Evolutionary conservation across 2,329 filamentous ascomycete species (phyloP), one percentile per base, ranked within the genome.

Genomic region (Hypoxylon sp.): DNA sequence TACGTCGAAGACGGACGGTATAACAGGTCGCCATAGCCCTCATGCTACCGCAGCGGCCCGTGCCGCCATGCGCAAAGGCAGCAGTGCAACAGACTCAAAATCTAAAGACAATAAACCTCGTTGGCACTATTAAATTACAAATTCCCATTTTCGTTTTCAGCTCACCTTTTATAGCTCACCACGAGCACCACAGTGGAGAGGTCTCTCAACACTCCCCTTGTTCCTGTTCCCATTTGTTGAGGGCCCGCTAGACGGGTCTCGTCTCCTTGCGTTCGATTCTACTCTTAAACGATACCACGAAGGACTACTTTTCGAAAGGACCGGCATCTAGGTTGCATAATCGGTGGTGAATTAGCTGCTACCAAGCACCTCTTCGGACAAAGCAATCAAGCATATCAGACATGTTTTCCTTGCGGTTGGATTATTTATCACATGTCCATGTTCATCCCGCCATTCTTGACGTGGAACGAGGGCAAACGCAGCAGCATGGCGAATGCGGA

Each of bases 11-110:
- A 19, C 26, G 19, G 76, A 78, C 5, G 77, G 77, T 26, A 74
- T 80, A 17, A 80, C 79, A 13, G 86, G 86, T 4, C 80, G 85
- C 17, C 80, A 82, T 42, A 87, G 83, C 58, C 85, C 86, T 3
- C 83, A 85, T 59, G 80, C 84, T 24, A 53, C 84, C 1, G 80
- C 83, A 0, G 81, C 83, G 3, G 82, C 85, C 4, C 80, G 84
- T n/a, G 78, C 75, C 35, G 81, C 81, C 11, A 83, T 85, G 79
- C 79, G 80, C 44, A 81, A 80, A 72, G 78, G 79, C 26, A 78
- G 72, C 53, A 81, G 67, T 39, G 70, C 73, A 9, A 66, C 73
- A 4, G 77, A 79, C 14, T 66, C 75, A 13, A 76, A 82, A 26
- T 54, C 74, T 1, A 83, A 80, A 67, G 83, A 84, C 47, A 72